Evolutionary conservation across 2,329 filamentous ascomycete species (phyloP).

Genomic region (Ceratocystis alfenasii): DNA sequence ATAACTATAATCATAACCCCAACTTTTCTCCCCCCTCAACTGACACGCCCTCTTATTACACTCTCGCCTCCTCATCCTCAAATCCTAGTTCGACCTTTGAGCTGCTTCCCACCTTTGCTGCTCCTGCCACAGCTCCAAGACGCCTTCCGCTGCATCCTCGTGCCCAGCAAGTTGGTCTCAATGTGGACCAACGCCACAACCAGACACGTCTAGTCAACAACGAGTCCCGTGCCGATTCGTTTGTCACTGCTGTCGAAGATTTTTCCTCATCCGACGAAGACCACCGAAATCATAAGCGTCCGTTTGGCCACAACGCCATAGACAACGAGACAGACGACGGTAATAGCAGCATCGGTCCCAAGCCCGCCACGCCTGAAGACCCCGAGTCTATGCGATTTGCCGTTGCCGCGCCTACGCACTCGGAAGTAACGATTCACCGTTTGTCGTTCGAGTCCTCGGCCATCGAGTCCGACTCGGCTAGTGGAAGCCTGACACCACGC

Average conservation of each 20-base stretch:
- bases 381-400: constrained; percentile 16
- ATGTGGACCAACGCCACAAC: constrained; percentile 14
- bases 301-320: constrained; percentile 3
- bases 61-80: not conserved
- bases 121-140: not conserved
- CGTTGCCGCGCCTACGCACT: not conserved
- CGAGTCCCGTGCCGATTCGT: constrained; percentile 21
- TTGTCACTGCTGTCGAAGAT: constrained; percentile 22
- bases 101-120: not conserved
- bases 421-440: constrained; percentile 14
- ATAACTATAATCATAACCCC: not conserved
- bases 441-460: constrained; percentile 1
- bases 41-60: not conserved
- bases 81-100: not conserved
- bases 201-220: constrained; percentile 16
- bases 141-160: constrained; percentile 16
- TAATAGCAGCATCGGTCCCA: not conserved
- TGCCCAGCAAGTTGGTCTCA: constrained; percentile 11
- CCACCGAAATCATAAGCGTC: not conserved
- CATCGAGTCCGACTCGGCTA: constrained; percentile 13
- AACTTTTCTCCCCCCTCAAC: not conserved
- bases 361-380: constrained; percentile 13
- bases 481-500: constrained; percentile 16
- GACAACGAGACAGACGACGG: not conserved
- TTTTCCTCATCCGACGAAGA: constrained; percentile 22